Conservation (phyloP, 2,329 filamentous ascomycete species). For the Xylogone sp. region DNA sequence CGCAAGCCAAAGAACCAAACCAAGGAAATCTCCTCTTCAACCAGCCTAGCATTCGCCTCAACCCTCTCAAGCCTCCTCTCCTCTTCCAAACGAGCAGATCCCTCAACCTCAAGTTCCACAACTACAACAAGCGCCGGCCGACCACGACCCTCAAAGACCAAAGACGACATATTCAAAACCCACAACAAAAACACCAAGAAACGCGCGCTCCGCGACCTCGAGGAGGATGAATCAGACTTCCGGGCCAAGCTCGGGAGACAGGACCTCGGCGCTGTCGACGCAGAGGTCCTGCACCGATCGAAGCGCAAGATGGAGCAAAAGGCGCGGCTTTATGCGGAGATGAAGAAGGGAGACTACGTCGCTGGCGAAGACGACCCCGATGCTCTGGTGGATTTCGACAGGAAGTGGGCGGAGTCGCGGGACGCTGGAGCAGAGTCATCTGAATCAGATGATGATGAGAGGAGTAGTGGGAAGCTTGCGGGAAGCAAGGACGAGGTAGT, state of each 20-base stretch:
- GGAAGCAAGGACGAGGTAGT: too few species aligned
- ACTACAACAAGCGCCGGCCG: constrained; percentile 42
- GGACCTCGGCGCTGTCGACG: constrained; percentile 59
- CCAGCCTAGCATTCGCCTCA: constrained; percentile 80
- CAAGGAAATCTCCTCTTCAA: constrained; percentile 67
- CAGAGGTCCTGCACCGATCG: constrained; percentile 55
- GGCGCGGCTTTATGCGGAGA: constrained; percentile 77
- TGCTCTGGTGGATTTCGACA: constrained; percentile 86
- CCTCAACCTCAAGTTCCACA: constrained; percentile 29
- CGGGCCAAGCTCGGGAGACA: constrained; percentile 55
- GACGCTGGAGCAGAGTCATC: constrained; percentile 38
- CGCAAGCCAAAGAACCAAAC: constrained; percentile 63
- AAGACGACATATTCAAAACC: constrained; percentile 65
- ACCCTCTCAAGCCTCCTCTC: constrained; percentile 81
- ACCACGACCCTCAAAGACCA: constrained; percentile 50
- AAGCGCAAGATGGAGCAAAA: constrained; percentile 87
- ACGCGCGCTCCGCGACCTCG: constrained; percentile 55
- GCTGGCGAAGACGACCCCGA: constrained; percentile 53
- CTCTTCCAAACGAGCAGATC: too few species aligned
- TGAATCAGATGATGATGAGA: constrained; percentile 64
- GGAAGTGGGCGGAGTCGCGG: constrained; percentile 82
- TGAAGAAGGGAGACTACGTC: constrained; percentile 85
- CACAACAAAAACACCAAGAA: constrained; percentile 61
- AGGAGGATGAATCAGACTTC: constrained; percentile 42
- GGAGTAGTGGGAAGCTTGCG: too few species aligned